phyloP scores from a whole-genome alignment of 2,329 filamentous ascomycete genomes.

The Chaetoscypha palmicola region DNA sequence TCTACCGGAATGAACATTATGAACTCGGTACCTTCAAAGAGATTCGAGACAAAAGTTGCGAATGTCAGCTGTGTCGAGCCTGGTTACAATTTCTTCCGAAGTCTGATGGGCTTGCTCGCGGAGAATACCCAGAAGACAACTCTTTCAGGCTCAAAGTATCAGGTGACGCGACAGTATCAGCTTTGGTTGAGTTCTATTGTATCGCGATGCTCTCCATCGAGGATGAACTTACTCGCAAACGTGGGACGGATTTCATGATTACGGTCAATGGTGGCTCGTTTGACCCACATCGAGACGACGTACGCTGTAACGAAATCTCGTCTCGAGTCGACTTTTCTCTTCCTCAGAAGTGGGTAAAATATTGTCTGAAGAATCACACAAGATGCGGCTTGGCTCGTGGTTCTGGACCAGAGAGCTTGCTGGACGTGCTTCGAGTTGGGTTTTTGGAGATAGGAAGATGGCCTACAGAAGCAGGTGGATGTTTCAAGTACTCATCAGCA shows the following conservation, averaged over 20 bases:
- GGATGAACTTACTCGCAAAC: background rate
- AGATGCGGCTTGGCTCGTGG: background rate
- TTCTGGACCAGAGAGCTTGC: background rate
- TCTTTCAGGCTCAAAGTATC: background rate
- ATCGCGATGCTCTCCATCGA: background rate
- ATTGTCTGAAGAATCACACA: background rate
- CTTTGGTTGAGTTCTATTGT: no score
- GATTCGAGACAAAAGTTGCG: background rate
- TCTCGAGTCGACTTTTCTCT: background rate
- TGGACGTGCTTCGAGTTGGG: background rate
- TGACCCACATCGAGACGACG: background rate
- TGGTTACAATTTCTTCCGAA: background rate
- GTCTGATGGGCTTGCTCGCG: background rate
- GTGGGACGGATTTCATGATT: background rate
- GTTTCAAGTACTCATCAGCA: no score
- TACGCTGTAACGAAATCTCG: background rate
- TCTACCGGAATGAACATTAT: background rate
- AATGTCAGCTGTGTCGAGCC: background rate
- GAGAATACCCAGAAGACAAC: background rate
- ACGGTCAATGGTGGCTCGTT: background rate
- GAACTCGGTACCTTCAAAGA: background rate
- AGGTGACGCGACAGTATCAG: no score
- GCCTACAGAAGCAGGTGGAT: no score
- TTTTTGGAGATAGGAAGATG: no score
- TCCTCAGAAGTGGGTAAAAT: background rate